phyloP scores from a whole-genome alignment of 202 grass and related monocot species.

The Digitaria exilis region DNA sequence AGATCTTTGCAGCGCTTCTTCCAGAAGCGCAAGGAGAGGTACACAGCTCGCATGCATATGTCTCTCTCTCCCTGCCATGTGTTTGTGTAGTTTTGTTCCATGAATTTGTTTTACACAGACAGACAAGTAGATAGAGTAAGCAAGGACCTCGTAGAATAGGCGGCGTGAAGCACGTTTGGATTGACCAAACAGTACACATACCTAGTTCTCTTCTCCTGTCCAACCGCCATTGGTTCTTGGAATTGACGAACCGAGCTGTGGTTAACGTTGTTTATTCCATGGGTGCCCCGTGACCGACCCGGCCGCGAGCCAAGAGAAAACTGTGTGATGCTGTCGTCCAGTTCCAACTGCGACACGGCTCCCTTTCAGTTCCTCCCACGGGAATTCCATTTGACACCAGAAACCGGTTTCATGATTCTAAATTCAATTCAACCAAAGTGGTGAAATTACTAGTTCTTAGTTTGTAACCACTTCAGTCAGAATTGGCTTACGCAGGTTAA shows the following conservation, averaged over 20 bases:
- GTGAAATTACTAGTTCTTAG: background rate
- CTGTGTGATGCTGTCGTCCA: background rate
- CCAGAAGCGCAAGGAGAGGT: slow-evolving; percentile 45
- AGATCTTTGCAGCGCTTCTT: slow-evolving; percentile 37
- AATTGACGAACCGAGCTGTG: background rate
- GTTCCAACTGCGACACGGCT: background rate
- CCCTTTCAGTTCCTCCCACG: background rate
- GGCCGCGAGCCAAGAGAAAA: background rate
- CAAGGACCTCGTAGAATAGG: background rate
- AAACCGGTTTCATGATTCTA: too few relatives aligned
- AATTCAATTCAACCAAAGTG: too few relatives aligned
- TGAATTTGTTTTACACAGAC: background rate
- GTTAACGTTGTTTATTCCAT: background rate
- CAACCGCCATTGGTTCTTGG: background rate
- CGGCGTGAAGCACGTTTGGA: slow-evolving; percentile 26
- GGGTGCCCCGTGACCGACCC: background rate
- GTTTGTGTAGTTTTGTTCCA: background rate
- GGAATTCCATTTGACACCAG: background rate
- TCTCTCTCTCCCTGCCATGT: background rate
- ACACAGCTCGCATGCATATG: too few relatives aligned
- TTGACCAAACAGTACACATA: background rate
- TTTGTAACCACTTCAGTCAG: too few relatives aligned
- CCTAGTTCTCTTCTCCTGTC: background rate
- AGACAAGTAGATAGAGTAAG: background rate
- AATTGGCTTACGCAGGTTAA: background rate